phyloP scores from a whole-genome alignment of 768 basidiomycete species.

The Collybia sp. region DNA sequence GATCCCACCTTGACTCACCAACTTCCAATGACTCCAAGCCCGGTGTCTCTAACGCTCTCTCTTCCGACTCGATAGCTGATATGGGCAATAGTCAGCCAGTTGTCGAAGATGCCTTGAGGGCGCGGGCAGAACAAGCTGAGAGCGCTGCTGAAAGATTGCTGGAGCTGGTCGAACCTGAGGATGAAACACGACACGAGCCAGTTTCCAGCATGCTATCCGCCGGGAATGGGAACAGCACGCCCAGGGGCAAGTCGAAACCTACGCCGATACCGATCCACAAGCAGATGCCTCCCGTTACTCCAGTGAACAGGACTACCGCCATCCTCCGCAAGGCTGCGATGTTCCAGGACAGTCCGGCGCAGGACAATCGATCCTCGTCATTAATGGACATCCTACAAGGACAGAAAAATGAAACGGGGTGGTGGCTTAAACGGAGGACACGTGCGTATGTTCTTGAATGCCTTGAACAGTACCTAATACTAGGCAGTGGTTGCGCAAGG shows the following conservation, averaged over 20 bases:
- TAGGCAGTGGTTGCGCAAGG: conserved; percentile 45
- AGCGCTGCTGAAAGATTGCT: conserved; percentile 86
- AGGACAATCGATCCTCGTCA: conserved; percentile 46
- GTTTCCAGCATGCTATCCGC: conserved; percentile 53
- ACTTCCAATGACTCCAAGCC: conserved; percentile 46
- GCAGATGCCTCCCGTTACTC: conserved; percentile 52
- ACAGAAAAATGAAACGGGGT: conserved; percentile 64
- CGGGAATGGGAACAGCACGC: conserved; percentile 28
- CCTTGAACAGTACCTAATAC: conserved; percentile 7
- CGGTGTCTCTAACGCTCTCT: conserved; percentile 55
- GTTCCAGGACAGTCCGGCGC: conserved; percentile 78
- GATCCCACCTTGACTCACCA: conserved; percentile 47
- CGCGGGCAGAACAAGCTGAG: conserved; percentile 89
- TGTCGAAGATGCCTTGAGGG: conserved; percentile 82
- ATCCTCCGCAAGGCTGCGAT: conserved; percentile 73
- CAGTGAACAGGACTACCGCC: conserved; percentile 49
- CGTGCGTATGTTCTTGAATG: conserved; percentile 35
- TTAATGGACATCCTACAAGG: conserved; percentile 68
- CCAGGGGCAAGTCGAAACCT: conserved; percentile 36
- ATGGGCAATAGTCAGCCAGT: conserved; percentile 36
- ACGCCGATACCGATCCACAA: conserved; percentile 28
- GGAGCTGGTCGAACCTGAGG: conserved; percentile 82
- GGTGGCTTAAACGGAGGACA: conserved; percentile 79
- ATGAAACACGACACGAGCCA: conserved; percentile 42
- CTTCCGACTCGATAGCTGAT: conserved; percentile 45